These are phyloP conservation scores for Emmonsiellopsis sp. DNA, from an alignment of 2,329 filamentous ascomycete species.

Conservation along the genomic window DNA sequence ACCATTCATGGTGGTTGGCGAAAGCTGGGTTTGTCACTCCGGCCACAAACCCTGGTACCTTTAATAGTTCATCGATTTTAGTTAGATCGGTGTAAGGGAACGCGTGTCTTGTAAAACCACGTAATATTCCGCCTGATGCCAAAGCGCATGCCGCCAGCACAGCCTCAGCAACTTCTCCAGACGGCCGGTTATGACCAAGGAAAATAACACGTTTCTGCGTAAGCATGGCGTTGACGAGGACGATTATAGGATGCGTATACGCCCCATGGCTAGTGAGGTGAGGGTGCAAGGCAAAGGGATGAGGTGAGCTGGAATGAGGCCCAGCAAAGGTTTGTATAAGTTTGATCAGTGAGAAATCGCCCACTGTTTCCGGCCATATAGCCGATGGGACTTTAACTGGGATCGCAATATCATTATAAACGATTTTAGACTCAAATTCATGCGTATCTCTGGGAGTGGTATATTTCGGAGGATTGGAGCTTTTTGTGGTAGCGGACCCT, in stretches of 20 bases:
- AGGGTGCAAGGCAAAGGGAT: slow-evolving; percentile 76
- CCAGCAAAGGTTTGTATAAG: slow-evolving; percentile 90
- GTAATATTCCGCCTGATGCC: slow-evolving; percentile 81
- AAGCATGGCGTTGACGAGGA: slow-evolving; percentile 85
- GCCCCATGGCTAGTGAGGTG: slow-evolving; percentile 89
- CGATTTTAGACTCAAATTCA: slow-evolving; percentile 90
- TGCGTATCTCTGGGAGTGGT: slow-evolving; percentile 86
- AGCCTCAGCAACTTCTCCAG: slow-evolving; percentile 93
- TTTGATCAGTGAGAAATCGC: slow-evolving; percentile 95
- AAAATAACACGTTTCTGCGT: slow-evolving; percentile 97
- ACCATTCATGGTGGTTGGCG: slow-evolving; percentile 92
- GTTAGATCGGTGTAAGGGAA: slow-evolving; percentile 98
- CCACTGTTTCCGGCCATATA: slow-evolving; percentile 88
- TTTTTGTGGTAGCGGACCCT: slow-evolving; percentile 43
- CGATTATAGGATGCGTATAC: slow-evolving; percentile 86
- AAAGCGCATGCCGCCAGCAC: slow-evolving; percentile 93
- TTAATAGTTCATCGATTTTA: slow-evolving; percentile 92
- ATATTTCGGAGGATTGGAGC: slow-evolving; percentile 58
- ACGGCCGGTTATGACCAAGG: slow-evolving; percentile 87
- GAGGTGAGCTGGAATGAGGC: slow-evolving; percentile 69
- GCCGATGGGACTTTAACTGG: slow-evolving; percentile 94
- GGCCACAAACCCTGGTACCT: slow-evolving; percentile 94
- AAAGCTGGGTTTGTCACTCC: slow-evolving; percentile 97
- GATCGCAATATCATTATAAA: slow-evolving; percentile 94
- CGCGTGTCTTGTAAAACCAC: slow-evolving; percentile 89